Conservation (phyloP, 768 basidiomycete genomes). For the Tricholomella constricta region DNA sequence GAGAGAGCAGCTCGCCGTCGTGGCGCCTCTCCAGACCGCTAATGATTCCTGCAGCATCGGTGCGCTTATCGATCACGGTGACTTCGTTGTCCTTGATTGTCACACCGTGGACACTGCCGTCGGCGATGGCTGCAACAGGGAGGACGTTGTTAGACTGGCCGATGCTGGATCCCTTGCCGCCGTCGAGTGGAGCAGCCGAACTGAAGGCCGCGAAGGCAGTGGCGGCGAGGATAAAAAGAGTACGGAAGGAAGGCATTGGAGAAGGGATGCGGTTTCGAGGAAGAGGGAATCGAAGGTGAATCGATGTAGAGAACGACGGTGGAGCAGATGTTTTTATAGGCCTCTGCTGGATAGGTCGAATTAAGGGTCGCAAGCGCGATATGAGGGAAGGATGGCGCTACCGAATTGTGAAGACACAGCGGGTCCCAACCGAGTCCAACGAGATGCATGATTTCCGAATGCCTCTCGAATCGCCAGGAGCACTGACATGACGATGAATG, state of each 20-base stretch:
- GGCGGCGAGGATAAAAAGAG: slow-evolving; percentile 18
- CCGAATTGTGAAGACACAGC: too few species aligned
- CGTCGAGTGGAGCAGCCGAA: slow-evolving; percentile 12
- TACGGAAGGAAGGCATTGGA: slow-evolving; percentile 23
- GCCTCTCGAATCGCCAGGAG: too few species aligned
- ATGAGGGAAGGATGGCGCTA: slow-evolving; percentile 1
- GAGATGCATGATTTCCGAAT: too few species aligned
- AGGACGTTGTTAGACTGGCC: too few species aligned
- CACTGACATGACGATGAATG: too few species aligned
- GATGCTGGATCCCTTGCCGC: not conserved
- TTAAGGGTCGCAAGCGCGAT: not conserved
- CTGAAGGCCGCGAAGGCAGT: slow-evolving; percentile 19
- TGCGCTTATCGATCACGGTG: not conserved
- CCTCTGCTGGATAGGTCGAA: not conserved
- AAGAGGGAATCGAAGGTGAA: not conserved
- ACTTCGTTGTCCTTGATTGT: not conserved
- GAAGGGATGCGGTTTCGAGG: slow-evolving; percentile 1
- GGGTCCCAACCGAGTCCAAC: too few species aligned
- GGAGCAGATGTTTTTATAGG: slow-evolving; percentile 3
- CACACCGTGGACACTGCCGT: too few species aligned
- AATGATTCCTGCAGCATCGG: too few species aligned
- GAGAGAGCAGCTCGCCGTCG: slow-evolving; percentile 7
- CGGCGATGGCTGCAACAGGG: not conserved
- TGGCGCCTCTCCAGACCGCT: too few species aligned
- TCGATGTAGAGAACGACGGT: not conserved